Conservation (phyloP, 148 eudicot genomes). For the Amaranthus cruentus region DNA sequence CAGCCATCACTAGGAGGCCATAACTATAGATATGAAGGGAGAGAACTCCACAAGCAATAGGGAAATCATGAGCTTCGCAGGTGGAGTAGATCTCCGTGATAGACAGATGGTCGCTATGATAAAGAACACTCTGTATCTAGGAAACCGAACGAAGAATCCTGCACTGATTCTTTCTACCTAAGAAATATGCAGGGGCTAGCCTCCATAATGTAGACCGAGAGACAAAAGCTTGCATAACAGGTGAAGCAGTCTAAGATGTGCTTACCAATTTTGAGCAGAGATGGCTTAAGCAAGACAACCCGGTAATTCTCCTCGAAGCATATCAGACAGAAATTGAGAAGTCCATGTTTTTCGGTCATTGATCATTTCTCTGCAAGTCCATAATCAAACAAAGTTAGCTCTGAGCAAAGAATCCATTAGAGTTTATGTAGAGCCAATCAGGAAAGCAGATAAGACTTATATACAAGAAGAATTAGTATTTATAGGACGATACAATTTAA, state of each 20-base stretch:
- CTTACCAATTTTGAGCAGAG: no score
- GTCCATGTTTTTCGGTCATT: conserved; percentile 75
- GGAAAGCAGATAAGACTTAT: conserved; percentile 65
- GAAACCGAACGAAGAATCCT: conserved; percentile 52
- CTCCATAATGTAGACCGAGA: conserved; percentile 66
- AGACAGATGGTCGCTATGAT: conserved; percentile 63
- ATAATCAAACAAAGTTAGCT: conserved; percentile 26
- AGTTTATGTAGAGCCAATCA: conserved; percentile 71
- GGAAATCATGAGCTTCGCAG: conserved; percentile 68
- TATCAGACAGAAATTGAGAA: conserved; percentile 41
- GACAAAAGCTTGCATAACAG: conserved; percentile 70
- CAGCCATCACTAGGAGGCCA: conserved; percentile 71
- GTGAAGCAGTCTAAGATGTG: conserved; percentile 53
- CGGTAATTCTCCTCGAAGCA: conserved; percentile 21
- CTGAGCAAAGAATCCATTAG: conserved; percentile 70
- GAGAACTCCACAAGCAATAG: conserved; percentile 37
- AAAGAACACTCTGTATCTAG: conserved; percentile 57
- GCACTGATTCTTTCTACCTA: conserved; percentile 54
- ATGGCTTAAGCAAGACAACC: conserved; percentile 72
- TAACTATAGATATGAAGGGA: conserved; percentile 43
- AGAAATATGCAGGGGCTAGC: conserved; percentile 55
- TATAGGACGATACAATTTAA: conserved; percentile 72
- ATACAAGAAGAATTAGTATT: conserved; percentile 83
- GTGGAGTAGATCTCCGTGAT: conserved; percentile 67
- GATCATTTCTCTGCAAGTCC: conserved; percentile 59